These are phyloP conservation scores for Penicillium sp. DNA, from an alignment of 2,329 filamentous ascomycete genomes.

Conservation along the genomic window DNA sequence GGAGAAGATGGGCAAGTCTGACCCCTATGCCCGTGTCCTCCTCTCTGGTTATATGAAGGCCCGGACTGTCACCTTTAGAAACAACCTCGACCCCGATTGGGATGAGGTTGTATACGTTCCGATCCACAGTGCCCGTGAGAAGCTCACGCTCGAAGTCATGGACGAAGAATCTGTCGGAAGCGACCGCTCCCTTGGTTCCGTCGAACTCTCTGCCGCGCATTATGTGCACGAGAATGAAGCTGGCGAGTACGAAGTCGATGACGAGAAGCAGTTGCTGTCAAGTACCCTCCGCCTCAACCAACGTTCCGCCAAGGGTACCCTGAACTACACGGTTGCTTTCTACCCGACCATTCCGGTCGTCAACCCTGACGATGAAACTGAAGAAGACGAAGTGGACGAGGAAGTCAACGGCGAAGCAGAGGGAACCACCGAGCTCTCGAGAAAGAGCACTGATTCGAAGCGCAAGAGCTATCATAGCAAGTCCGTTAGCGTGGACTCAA, in stretches of 20 bases:
- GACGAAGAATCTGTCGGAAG: constrained; percentile 91
- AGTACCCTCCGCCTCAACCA: constrained; percentile 75
- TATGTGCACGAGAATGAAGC: constrained; percentile 78
- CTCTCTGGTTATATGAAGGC: constrained; percentile 90
- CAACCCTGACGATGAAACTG: constrained; percentile 75
- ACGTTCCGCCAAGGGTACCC: constrained; percentile 74
- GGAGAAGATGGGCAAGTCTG: constrained; percentile 94
- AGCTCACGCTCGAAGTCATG: constrained; percentile 90
- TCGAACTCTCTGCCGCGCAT: constrained; percentile 78
- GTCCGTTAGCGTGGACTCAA: constrained; percentile 37
- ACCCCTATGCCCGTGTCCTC: constrained; percentile 87
- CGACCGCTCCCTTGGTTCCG: constrained; percentile 81
- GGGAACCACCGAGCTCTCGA: constrained; percentile 22
- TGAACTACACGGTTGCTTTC: constrained; percentile 86
- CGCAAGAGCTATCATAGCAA: constrained; percentile 34
- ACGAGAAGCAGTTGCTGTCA: constrained; percentile 71
- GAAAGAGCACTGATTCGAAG: constrained; percentile 38
- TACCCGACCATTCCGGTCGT: constrained; percentile 86
- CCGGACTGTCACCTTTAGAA: constrained; percentile 92
- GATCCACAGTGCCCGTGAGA: constrained; percentile 82
- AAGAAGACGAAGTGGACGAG: constrained; percentile 54
- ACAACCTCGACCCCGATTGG: constrained; percentile 93
- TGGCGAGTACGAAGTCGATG: constrained; percentile 80
- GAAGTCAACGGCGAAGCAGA: constrained; percentile 35
- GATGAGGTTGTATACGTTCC: constrained; percentile 95